These are phyloP conservation scores for Viola pubescens DNA, from an alignment of 441 rosid species.

Conservation along the genomic window DNA sequence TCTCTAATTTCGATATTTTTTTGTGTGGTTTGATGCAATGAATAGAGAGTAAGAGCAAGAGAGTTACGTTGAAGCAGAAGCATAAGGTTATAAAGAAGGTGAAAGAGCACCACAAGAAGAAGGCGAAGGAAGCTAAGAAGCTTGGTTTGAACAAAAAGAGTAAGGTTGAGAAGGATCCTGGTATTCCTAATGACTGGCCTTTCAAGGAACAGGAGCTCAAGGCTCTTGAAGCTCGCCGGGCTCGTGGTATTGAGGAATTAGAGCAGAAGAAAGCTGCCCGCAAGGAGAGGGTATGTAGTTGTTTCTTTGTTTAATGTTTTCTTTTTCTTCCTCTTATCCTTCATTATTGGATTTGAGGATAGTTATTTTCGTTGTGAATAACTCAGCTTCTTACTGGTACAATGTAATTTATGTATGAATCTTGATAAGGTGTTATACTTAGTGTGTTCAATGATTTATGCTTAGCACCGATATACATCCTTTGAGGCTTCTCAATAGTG, in stretches of 20 bases:
- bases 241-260: constrained; percentile 75
- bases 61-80: constrained; percentile 75
- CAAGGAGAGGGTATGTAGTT: constrained; percentile 68
- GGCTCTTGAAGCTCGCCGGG: constrained; percentile 84
- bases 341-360: background rate
- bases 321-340: background rate
- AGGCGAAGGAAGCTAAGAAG: constrained; percentile 90
- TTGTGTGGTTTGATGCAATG: background rate
- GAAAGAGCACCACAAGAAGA: constrained; percentile 89
- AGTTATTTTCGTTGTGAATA: too few species aligned
- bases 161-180: constrained; percentile 88
- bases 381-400: too few species aligned
- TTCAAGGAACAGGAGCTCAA: constrained; percentile 96
- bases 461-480: too few species aligned
- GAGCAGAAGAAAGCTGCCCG: constrained; percentile 89
- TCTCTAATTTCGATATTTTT: background rate
- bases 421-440: too few species aligned
- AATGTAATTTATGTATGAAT: too few species aligned
- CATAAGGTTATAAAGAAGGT: constrained; percentile 82
- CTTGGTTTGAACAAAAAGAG: constrained; percentile 43
- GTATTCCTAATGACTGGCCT: constrained; percentile 98
- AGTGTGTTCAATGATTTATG: too few species aligned
- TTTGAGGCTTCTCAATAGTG: too few species aligned
- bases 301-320: background rate
- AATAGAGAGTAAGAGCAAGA: constrained; percentile 93